These are phyloP conservation scores for Pseudocercospora vitis DNA, from an alignment of 2,329 filamentous ascomycete genomes.

Conservation along the genomic window DNA sequence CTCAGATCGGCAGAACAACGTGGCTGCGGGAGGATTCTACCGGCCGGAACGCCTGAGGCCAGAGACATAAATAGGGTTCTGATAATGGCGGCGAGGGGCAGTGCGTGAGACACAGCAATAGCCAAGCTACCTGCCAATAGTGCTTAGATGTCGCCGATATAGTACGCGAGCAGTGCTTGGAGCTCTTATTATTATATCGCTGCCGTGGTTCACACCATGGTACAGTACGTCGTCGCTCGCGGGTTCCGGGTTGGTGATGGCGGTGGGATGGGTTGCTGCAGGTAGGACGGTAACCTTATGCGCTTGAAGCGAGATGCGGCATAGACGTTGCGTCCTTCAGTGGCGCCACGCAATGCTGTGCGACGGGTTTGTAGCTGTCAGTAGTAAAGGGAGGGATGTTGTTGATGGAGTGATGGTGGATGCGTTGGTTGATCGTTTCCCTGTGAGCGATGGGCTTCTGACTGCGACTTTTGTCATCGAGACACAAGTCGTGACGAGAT, in stretches of 20 bases:
- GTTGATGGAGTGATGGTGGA: not conserved
- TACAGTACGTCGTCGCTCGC: not conserved
- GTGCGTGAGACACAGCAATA: not conserved
- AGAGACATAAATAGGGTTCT: not conserved
- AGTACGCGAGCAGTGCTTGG: not conserved
- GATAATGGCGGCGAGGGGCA: not conserved
- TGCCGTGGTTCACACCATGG: not conserved
- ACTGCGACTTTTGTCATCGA: too few relatives aligned
- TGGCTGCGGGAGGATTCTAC: not conserved
- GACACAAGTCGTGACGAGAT: not conserved
- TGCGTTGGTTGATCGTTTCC: too few relatives aligned
- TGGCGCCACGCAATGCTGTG: not conserved
- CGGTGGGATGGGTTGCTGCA: not conserved
- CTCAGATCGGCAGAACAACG: not conserved
- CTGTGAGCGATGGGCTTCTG: too few relatives aligned
- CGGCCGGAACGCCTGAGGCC: not conserved
- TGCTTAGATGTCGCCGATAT: not conserved
- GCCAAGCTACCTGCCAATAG: not conserved
- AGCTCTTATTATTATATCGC: too few relatives aligned
- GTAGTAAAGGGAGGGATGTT: not conserved
- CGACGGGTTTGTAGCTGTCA: not conserved
- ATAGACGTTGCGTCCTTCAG: not conserved
- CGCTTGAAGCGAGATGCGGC: not conserved
- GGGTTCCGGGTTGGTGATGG: not conserved
- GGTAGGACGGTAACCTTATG: not conserved